Conservation (phyloP, 495 filamentous ascomycete species). For the Penicillium riverlandense region DNA sequence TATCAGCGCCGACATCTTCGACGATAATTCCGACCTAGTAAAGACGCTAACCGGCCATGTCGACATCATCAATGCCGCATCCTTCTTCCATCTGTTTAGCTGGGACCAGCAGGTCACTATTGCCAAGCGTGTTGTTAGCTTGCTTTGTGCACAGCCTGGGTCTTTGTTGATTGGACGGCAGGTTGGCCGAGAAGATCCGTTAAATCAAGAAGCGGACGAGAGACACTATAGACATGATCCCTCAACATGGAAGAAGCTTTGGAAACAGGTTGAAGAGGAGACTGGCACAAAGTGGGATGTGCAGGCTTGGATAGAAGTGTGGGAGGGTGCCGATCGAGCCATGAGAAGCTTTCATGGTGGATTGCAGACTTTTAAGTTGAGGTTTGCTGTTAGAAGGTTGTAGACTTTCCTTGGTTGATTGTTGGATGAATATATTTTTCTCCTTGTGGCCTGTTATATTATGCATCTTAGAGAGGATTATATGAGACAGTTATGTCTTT, state of each 20-base stretch:
- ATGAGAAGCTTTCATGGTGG: constrained; percentile 8
- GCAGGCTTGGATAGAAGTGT: constrained; percentile 16
- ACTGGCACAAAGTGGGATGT: constrained; percentile 41
- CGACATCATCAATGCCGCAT: constrained; percentile 47
- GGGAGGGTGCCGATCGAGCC: constrained; percentile 5
- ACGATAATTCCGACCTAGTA: constrained; percentile 24
- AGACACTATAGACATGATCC: constrained; percentile 37
- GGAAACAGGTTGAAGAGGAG: constrained; percentile 40
- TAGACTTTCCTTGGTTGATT: neutral
- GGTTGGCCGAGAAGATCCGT: constrained; percentile 25
- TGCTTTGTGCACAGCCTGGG: constrained; percentile 37
- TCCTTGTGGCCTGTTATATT: no score
- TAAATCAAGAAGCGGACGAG: constrained; percentile 14
- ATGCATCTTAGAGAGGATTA: no score
- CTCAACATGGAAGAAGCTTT: constrained; percentile 39
- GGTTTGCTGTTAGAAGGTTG: constrained; percentile 10
- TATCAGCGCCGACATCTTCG: constrained; percentile 46
- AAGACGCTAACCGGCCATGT: constrained; percentile 35
- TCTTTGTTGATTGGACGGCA: constrained; percentile 44
- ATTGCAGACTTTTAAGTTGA: constrained; percentile 12
- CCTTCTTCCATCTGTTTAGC: constrained; percentile 56
- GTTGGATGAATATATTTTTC: no score
- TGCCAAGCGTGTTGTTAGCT: constrained; percentile 34
- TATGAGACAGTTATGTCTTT: no score
- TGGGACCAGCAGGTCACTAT: constrained; percentile 44